Evolutionary conservation across 371 early-diverging fungal species (phyloP).

Genomic region (Mortierella sp.): DNA sequence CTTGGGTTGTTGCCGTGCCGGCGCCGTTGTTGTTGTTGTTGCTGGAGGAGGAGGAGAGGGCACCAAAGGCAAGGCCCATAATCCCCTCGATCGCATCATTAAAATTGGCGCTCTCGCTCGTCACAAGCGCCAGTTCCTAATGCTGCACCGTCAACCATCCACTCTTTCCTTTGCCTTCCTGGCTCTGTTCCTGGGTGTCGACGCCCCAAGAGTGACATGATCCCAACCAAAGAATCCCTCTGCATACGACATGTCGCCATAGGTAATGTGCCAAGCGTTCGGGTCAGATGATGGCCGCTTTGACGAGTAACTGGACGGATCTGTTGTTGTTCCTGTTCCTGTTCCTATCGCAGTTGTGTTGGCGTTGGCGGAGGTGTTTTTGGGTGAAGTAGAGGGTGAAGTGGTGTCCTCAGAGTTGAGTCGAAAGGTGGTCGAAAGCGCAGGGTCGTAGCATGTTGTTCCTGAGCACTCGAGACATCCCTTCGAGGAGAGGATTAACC

Average conservation of each 20-base stretch:
- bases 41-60: slow-evolving; percentile 25
- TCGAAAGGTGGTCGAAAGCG: slow-evolving; percentile 63
- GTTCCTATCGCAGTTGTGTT: background rate
- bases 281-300: background rate
- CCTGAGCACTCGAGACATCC: slow-evolving; percentile 67
- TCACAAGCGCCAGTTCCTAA: slow-evolving; percentile 68
- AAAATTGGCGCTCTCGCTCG: slow-evolving; percentile 61
- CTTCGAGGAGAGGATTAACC: slow-evolving; percentile 66
- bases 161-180: background rate
- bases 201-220: slow-evolving; percentile 56
- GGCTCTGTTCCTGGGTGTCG: background rate
- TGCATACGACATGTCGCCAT: slow-evolving; percentile 71
- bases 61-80: slow-evolving; percentile 62
- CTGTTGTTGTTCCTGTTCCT: background rate
- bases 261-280: slow-evolving; percentile 57
- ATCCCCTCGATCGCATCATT: slow-evolving; percentile 62
- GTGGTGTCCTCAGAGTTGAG: background rate
- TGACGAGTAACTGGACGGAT: background rate
- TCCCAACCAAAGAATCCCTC: slow-evolving; percentile 67
- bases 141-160: slow-evolving; percentile 29
- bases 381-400: background rate
- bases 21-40: background rate
- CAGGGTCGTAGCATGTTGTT: slow-evolving; percentile 65
- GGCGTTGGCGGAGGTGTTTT: background rate
- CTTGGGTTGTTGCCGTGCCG: slow-evolving; percentile 10